Evolutionary conservation across 2,329 filamentous ascomycete species (phyloP).

Genomic region (Fusarium sarcochroum): DNA sequence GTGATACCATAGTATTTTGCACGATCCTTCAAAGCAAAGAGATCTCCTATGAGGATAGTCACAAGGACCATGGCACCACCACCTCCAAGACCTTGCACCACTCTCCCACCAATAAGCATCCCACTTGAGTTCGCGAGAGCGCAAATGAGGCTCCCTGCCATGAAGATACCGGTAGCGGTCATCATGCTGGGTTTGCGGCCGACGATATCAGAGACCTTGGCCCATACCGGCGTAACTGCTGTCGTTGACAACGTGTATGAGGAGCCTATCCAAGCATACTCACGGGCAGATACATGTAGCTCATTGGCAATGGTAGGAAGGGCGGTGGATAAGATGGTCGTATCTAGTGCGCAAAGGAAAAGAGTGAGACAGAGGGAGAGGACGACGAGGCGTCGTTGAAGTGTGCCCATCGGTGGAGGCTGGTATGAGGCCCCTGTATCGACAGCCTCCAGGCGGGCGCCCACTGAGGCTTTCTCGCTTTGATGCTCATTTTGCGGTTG

Average conservation of each 20-base stretch:
- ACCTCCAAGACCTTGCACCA: conserved; percentile 42
- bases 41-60: conserved; percentile 62
- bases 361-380: conserved; percentile 47
- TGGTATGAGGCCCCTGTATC: conserved; percentile 40
- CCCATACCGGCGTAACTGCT: conserved; percentile 52
- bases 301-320: conserved; percentile 47
- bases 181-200: conserved; percentile 62
- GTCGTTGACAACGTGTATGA: conserved; percentile 46
- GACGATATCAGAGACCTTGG: conserved; percentile 65
- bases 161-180: conserved; percentile 60
- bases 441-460: conserved; percentile 34
- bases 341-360: conserved; percentile 47
- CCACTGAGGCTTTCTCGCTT: conserved; percentile 18
- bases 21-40: conserved; percentile 64
- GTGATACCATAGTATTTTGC: conserved; percentile 66
- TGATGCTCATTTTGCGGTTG: conserved; percentile 17
- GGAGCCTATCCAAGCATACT: conserved; percentile 50
- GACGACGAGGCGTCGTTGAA: conserved; percentile 43
- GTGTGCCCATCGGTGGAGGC: conserved; percentile 37
- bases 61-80: conserved; percentile 42
- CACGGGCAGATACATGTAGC: conserved; percentile 36
- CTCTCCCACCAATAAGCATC: conserved; percentile 64
- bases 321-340: conserved; percentile 49
- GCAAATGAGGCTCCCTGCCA: conserved; percentile 65
- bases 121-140: conserved; percentile 60